Conservation (phyloP, 2,329 filamentous ascomycete genomes). For the Dothideomycetes sp. region DNA sequence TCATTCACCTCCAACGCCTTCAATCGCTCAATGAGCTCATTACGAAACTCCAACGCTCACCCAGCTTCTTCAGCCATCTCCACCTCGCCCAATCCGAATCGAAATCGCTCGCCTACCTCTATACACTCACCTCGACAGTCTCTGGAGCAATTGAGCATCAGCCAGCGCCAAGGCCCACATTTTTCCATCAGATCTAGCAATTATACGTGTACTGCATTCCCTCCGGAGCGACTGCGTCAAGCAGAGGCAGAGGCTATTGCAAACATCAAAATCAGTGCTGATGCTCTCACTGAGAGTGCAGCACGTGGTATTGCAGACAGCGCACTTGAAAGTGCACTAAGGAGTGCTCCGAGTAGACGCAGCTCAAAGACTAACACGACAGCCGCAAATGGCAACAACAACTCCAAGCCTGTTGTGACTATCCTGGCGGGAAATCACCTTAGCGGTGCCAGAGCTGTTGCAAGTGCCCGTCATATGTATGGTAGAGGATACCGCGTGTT, state of each 20-base stretch:
- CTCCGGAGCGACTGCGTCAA: slow-evolving; percentile 61
- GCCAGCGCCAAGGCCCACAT: slow-evolving; percentile 17
- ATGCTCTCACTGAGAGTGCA: slow-evolving; percentile 85
- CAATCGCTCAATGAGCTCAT: slow-evolving; percentile 23
- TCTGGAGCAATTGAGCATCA: slow-evolving; percentile 6
- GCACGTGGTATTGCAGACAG: slow-evolving; percentile 82
- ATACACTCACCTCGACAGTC: slow-evolving; percentile 13
- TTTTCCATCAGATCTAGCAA: slow-evolving; percentile 45
- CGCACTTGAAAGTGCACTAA: slow-evolving; percentile 39
- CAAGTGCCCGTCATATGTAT: slow-evolving; percentile 74
- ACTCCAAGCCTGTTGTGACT: slow-evolving; percentile 49
- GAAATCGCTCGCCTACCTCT: slow-evolving; percentile 20
- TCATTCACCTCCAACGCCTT: slow-evolving; percentile 18
- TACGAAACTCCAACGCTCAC: slow-evolving; percentile 22
- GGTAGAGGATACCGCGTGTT: slow-evolving; percentile 74
- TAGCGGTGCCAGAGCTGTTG: slow-evolving; percentile 72
- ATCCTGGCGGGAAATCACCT: slow-evolving; percentile 95
- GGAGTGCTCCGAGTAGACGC: slow-evolving; percentile 16
- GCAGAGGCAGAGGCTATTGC: slow-evolving; percentile 87
- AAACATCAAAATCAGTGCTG: slow-evolving; percentile 76
- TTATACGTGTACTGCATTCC: slow-evolving; percentile 45
- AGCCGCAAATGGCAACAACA: slow-evolving; percentile 25
- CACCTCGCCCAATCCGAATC: slow-evolving; percentile 17
- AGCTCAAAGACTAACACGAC: slow-evolving; percentile 41
- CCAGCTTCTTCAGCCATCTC: slow-evolving; percentile 11